Base-by-base conservation (phyloP, 768 basidiomycete species). In the Suillus clintonianus region DNA sequence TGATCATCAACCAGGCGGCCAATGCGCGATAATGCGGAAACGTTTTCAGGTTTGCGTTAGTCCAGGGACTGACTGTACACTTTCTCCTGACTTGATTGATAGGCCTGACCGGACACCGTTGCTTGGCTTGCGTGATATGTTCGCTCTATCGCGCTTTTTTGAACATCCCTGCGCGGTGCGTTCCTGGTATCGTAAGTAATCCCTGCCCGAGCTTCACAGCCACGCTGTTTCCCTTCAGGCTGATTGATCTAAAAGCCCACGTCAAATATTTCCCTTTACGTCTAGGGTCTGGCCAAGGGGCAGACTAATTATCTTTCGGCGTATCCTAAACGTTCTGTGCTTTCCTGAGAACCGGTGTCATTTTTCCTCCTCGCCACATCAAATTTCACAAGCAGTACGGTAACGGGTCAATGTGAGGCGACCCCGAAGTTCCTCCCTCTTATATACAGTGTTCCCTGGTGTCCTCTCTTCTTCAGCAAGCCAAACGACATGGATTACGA, bases 401-500 rank as follows among this genome's bases (percentile, higher is more conserved):
- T 51, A 2, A 4, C 9, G 10, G 17, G 27, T 30, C 27, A 30
- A 14, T 48, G 15, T 50, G 15, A 50, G 15, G 15, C 27, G 14
- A 6, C 5, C 6, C 24, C 32, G n/a, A n/a, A 22, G 13, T 37
- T 9, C 36, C 39, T 30, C 32, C 11, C 22, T 9, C 62, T 30
- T 67, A 68, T 68, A 70, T 58, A 55, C 36, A 32, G 1, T 27
- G 62, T 53, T 64, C 3, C 8, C 15, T 45, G 30, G 24, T 57
- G 0, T 17, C 7, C n/a, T 8, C 36, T 37, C 2, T 13, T 5
- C 17, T 32, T 37, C 36, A 61, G 10, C 24, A 10, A 39, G 22
- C 36, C 22, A 17, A 14, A 61, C 27, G 13, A 66, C 65, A 90
- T 90, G 83, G 89, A 91, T 75, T 93, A 92, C 77, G 90, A 92